Percentiles rank a stretch among this genome's conserved stretches.
Conservation (phyloP, 2,329 filamentous ascomycete species). For the Cladophialophora exuberans region DNA sequence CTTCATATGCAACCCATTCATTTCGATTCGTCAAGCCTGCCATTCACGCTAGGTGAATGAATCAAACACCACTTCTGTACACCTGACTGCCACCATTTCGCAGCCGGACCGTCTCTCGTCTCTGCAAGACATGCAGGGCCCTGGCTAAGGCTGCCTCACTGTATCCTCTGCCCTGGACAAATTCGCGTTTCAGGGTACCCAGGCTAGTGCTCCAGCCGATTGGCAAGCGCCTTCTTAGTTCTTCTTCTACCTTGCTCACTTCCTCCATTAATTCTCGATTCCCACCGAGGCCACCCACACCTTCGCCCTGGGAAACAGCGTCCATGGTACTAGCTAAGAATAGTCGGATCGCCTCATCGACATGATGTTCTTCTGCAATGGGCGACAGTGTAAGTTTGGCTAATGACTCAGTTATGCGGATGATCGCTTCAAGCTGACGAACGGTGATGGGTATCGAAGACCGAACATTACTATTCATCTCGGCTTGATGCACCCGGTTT, state of each 20-base stretch:
- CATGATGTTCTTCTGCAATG: slow-evolving; percentile 85
- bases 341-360: slow-evolving; percentile 94
- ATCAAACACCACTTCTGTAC: slow-evolving; percentile 50
- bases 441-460: slow-evolving; percentile 97
- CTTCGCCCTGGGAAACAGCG: slow-evolving; percentile 86
- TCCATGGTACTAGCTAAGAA: slow-evolving; percentile 99
- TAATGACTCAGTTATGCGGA: slow-evolving; percentile 93
- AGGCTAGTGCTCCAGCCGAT: slow-evolving; percentile 96
- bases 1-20: background rate
- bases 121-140: slow-evolving; percentile 81
- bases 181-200: slow-evolving; percentile 81
- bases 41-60: background rate
- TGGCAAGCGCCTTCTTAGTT: slow-evolving; percentile 82
- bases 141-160: slow-evolving; percentile 83
- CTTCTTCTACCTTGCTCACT: slow-evolving; percentile 81
- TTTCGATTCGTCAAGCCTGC: slow-evolving; percentile 17
- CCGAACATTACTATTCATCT: slow-evolving; percentile 84
- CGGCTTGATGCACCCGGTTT: slow-evolving; percentile 87
- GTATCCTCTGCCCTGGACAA: slow-evolving; percentile 89
- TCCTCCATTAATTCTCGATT: slow-evolving; percentile 91
- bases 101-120: slow-evolving; percentile 71
- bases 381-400: slow-evolving; percentile 88
- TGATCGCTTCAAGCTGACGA: slow-evolving; percentile 93
- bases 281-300: slow-evolving; percentile 58
- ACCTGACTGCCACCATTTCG: slow-evolving; percentile 54